These are phyloP conservation scores for Rubia peregrina DNA, from an alignment of 305 asterid genomes.

Conservation along the genomic window DNA sequence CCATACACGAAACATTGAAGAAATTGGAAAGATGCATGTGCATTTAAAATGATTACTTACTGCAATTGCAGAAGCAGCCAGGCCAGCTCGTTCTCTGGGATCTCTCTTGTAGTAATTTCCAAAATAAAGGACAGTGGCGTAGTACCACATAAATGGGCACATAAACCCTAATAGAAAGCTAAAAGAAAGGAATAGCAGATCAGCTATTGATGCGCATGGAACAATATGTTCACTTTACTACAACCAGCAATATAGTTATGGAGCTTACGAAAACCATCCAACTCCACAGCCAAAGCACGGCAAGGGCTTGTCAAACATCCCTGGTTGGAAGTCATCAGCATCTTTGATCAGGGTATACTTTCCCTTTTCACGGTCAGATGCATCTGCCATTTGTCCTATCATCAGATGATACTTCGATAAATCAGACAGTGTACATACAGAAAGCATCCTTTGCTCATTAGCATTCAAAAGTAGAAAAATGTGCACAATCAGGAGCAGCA, in stretches of 20 bases:
- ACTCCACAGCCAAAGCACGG: conserved; percentile 98
- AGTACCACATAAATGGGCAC: conserved; percentile 93
- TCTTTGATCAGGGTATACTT: conserved; percentile 41
- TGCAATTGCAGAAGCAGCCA: conserved; percentile 97
- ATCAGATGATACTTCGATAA: conserved; percentile 7
- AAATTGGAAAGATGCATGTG: background rate
- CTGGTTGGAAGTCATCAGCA: conserved; percentile 63
- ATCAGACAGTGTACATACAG: background rate
- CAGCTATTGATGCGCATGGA: background rate
- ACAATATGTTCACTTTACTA: background rate
- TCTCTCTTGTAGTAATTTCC: conserved; percentile 86
- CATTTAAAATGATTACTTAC: conserved; percentile 37
- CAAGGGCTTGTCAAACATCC: conserved; percentile 83
- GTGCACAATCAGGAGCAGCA: background rate
- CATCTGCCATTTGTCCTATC: conserved; percentile 39
- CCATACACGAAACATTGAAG: background rate
- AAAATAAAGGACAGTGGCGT: conserved; percentile 77
- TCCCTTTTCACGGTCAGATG: conserved; percentile 31
- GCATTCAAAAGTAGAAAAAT: background rate
- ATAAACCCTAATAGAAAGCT: conserved; percentile 80
- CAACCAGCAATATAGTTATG: background rate
- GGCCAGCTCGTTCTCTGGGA: conserved; percentile 97
- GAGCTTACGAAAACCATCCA: conserved; percentile 94
- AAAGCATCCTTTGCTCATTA: background rate
- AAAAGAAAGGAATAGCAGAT: conserved; percentile 12